Evolutionary conservation across 2,329 filamentous ascomycete species (phyloP).

Genomic region (Penicillium glabrum): DNA sequence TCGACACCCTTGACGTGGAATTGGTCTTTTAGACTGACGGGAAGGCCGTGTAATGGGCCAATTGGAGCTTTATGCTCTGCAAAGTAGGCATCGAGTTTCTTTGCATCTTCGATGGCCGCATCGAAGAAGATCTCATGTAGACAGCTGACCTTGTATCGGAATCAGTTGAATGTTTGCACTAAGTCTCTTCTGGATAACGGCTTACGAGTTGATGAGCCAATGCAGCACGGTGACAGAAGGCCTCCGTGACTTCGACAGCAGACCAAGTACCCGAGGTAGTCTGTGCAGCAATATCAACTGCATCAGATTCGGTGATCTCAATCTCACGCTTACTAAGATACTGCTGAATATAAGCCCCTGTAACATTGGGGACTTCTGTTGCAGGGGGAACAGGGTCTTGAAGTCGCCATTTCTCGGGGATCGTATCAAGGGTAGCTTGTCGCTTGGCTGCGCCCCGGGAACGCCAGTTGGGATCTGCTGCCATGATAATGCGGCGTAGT

Average conservation of each 20-base stretch:
- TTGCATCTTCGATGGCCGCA: constrained; percentile 51
- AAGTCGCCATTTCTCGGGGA: constrained; percentile 59
- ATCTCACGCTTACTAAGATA: constrained; percentile 56
- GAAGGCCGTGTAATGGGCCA: constrained; percentile 64
- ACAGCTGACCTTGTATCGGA: constrained; percentile 43
- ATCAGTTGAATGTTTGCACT: background rate
- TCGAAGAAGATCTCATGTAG: constrained; percentile 58
- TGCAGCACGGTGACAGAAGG: constrained; percentile 58
- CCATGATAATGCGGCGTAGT: background rate
- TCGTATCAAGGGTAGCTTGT: constrained; percentile 53
- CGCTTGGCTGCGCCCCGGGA: constrained; percentile 53
- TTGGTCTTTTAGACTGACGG: constrained; percentile 55
- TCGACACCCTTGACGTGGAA: constrained; percentile 52
- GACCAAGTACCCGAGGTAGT: constrained; percentile 57
- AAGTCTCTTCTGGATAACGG: background rate
- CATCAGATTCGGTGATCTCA: constrained; percentile 62
- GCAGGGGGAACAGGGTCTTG: constrained; percentile 46
- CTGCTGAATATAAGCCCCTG: constrained; percentile 56
- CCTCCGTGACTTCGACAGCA: constrained; percentile 55
- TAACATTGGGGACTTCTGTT: constrained; percentile 57
- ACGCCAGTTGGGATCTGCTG: constrained; percentile 46
- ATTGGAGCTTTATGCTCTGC: constrained; percentile 44
- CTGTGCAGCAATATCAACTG: constrained; percentile 55
- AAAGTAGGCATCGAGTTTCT: constrained; percentile 50
- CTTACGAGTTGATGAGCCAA: constrained; percentile 60